These are phyloP conservation scores for Alternaria consortialis DNA, from an alignment of 2,329 filamentous ascomycete genomes.

Conservation along the genomic window DNA sequence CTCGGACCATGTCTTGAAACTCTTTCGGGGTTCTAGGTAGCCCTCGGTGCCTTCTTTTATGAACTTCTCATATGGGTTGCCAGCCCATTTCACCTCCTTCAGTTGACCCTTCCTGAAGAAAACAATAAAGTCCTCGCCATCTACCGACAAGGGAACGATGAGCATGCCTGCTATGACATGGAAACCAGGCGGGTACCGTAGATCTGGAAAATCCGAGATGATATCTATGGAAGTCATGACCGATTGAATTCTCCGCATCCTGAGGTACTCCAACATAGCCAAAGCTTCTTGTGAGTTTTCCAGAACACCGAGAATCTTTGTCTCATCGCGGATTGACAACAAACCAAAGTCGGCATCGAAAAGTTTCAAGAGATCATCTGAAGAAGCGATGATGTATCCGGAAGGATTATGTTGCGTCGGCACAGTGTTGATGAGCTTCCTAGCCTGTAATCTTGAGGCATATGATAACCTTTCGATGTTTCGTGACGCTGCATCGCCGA, in stretches of 20 bases:
- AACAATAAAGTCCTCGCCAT: constrained; percentile 85
- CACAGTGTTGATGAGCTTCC: constrained; percentile 87
- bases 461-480: constrained; percentile 91
- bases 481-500: constrained; percentile 84
- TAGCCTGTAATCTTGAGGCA: constrained; percentile 81
- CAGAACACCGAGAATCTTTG: constrained; percentile 80
- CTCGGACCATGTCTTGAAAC: constrained; percentile 84
- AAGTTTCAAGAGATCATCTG: constrained; percentile 81
- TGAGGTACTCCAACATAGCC: constrained; percentile 84
- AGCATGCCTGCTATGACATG: constrained; percentile 78
- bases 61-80: constrained; percentile 83
- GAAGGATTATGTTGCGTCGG: constrained; percentile 83
- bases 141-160: constrained; percentile 79
- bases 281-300: constrained; percentile 83
- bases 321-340: constrained; percentile 85
- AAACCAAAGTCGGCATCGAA: constrained; percentile 90
- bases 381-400: constrained; percentile 89
- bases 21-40: constrained; percentile 79
- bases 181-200: constrained; percentile 82
- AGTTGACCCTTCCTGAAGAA: constrained; percentile 84
- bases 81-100: constrained; percentile 84
- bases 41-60: constrained; percentile 75
- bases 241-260: constrained; percentile 76
- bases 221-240: constrained; percentile 83
- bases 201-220: constrained; percentile 77